Conservation (phyloP, 805 yeast genomes). For the Candida manassasensis region DNA sequence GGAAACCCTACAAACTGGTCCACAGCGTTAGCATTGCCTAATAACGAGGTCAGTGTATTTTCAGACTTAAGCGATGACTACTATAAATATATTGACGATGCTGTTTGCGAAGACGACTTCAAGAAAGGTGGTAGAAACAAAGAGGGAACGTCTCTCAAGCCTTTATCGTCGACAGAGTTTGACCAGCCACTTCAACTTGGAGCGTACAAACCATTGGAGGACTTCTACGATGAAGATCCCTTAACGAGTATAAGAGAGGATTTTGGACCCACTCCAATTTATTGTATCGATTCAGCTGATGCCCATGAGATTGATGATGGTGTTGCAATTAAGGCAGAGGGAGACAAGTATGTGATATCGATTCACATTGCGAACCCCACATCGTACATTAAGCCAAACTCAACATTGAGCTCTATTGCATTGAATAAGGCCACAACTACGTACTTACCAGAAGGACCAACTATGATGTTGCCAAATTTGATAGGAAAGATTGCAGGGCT, state of each 20-base stretch:
- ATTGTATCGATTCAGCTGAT: conserved; percentile 73
- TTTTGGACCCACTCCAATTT: conserved; percentile 49
- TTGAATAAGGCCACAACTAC: conserved; percentile 58
- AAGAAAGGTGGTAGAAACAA: too few species aligned
- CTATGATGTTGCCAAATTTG: conserved; percentile 65
- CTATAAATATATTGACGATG: conserved; percentile 25
- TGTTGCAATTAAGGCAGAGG: conserved; percentile 48
- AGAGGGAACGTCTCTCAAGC: not conserved
- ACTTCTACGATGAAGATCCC: conserved; percentile 29
- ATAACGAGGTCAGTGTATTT: conserved; percentile 36
- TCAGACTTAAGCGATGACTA: conserved; percentile 42
- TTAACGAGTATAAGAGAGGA: conserved; percentile 29
- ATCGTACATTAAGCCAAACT: conserved; percentile 47
- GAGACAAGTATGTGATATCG: conserved; percentile 40
- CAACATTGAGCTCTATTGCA: conserved; percentile 50
- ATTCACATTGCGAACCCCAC: conserved; percentile 88
- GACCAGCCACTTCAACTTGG: conserved; percentile 2
- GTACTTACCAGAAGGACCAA: conserved; percentile 63
- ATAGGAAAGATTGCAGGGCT: conserved; percentile 50
- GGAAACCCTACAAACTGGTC: conserved; percentile 53
- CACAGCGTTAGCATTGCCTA: conserved; percentile 41
- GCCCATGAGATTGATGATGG: conserved; percentile 97
- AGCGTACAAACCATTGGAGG: conserved; percentile 9
- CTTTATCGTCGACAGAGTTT: conserved; percentile 1
- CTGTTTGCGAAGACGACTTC: conserved; percentile 1